A percentile compares a stretch with the other conserved stretches of the same genome.
Conservation (phyloP, 768 basidiomycete genomes). For the Kwoniella dendrophila region DNA sequence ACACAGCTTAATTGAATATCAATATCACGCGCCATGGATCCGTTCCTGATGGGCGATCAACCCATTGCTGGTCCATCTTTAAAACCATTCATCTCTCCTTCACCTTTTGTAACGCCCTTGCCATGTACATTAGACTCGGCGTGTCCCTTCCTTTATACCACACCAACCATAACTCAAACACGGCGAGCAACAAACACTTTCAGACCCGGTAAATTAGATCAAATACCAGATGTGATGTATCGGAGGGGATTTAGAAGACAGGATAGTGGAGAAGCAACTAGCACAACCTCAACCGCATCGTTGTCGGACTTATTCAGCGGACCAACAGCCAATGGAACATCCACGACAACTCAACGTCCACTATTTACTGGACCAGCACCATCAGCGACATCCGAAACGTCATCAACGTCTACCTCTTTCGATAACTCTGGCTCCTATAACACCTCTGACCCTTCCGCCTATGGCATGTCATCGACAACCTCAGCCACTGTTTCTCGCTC, state of each 20-base stretch:
- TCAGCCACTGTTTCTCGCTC: slow-evolving; percentile 18
- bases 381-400: not conserved
- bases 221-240: not conserved
- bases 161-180: not conserved
- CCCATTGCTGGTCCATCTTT: slow-evolving; percentile 31
- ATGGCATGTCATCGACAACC: slow-evolving; percentile 10
- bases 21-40: slow-evolving; percentile 2
- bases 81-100: slow-evolving; percentile 9
- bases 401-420: not conserved
- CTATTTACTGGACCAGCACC: slow-evolving; percentile 19
- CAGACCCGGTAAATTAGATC: slow-evolving; percentile 2
- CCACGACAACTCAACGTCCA: slow-evolving; percentile 6
- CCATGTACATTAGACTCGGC: not conserved
- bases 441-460: not conserved
- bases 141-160: not conserved
- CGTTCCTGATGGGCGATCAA: slow-evolving; percentile 11
- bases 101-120: not conserved
- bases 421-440: not conserved
- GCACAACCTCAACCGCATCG: slow-evolving; percentile 5
- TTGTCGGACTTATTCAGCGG: slow-evolving; percentile 8
- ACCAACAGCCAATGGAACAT: not conserved
- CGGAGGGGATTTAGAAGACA: slow-evolving; percentile 7
- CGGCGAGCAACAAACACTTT: not conserved
- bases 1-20: not conserved
- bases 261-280: slow-evolving; percentile 7